Conservation (phyloP, 2,329 filamentous ascomycete genomes). For the Clonostachys rosea region DNA sequence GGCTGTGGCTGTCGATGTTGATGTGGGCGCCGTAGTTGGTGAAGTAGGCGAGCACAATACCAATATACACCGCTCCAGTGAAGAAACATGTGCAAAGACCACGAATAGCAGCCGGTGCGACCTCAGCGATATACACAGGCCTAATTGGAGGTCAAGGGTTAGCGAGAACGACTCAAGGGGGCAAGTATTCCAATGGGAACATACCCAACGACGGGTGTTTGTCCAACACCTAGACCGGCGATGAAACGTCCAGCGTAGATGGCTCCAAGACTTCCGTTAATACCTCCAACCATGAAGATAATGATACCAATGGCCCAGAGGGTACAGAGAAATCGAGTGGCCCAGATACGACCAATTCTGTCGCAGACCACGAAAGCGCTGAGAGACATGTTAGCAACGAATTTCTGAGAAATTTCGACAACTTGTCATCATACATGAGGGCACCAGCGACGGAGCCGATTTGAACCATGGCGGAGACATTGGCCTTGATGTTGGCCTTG, state of each 20-base stretch:
- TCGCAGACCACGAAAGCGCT: constrained; percentile 57
- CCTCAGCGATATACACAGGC: constrained; percentile 70
- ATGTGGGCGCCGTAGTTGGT: constrained; percentile 59
- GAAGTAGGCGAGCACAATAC: constrained; percentile 77
- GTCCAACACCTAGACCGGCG: constrained; percentile 60
- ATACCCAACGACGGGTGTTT: constrained; percentile 59
- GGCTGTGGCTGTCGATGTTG: constrained; percentile 39
- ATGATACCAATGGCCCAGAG: constrained; percentile 54
- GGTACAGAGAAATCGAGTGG: constrained; percentile 51
- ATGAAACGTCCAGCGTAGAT: constrained; percentile 65
- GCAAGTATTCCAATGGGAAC: constrained; percentile 3
- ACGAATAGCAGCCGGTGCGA: constrained; percentile 63
- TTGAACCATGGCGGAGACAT: constrained; percentile 79
- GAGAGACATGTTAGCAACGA: neutral
- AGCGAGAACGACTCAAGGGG: neutral
- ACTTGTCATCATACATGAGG: constrained; percentile 35
- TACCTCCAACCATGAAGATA: constrained; percentile 49
- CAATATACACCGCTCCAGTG: constrained; percentile 60
- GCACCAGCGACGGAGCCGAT: constrained; percentile 71
- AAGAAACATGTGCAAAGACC: constrained; percentile 65
- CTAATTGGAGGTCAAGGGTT: neutral
- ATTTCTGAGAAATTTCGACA: neutral
- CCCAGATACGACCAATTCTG: constrained; percentile 58
- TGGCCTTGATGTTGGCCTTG: constrained; percentile 66
- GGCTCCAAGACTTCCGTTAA: constrained; percentile 45